Evolutionary conservation across 2,329 filamentous ascomycete species (phyloP).

Genomic region (Diplodia sapinea): DNA sequence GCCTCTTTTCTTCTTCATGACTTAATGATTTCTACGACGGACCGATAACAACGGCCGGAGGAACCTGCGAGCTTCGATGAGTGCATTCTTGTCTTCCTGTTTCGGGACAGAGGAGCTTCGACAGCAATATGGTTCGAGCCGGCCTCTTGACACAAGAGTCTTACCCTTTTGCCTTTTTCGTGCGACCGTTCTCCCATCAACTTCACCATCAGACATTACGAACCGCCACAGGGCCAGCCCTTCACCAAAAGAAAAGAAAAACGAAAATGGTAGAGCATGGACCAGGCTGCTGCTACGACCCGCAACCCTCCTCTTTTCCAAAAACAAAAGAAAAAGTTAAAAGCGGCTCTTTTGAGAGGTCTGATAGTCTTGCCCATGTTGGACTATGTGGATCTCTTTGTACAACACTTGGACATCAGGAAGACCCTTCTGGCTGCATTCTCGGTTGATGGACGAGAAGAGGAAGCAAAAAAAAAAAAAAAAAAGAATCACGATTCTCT

Average conservation of each 20-base stretch:
- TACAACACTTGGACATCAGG: constrained; percentile 23
- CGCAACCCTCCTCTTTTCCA: constrained; percentile 8
- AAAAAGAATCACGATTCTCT: background rate
- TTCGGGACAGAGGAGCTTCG: background rate
- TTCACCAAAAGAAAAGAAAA: background rate
- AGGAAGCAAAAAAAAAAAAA: constrained; percentile 1
- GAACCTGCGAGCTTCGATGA: constrained; percentile 18
- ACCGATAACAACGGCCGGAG: constrained; percentile 3
- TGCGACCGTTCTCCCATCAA: background rate
- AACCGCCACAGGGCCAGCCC: constrained; percentile 3
- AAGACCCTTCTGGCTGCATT: constrained; percentile 12
- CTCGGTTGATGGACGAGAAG: background rate
- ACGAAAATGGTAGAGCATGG: constrained; percentile 11
- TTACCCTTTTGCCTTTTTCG: constrained; percentile 7
- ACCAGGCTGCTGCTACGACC: constrained; percentile 16
- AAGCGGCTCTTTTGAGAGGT: background rate
- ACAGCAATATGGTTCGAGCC: constrained; percentile 3
- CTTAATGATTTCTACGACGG: constrained; percentile 19
- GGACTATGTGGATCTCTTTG: constrained; percentile 18
- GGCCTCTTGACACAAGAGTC: constrained; percentile 23
- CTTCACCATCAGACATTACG: constrained; percentile 9
- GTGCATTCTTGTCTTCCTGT: background rate
- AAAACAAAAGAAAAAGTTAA: background rate
- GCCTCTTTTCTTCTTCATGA: constrained; percentile 6
- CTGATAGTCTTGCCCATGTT: background rate